Evolutionary conservation across 148 eudicot species (phyloP), one percentile per base, ranked within the genome.

Genomic region (Cornus controversa): DNA sequence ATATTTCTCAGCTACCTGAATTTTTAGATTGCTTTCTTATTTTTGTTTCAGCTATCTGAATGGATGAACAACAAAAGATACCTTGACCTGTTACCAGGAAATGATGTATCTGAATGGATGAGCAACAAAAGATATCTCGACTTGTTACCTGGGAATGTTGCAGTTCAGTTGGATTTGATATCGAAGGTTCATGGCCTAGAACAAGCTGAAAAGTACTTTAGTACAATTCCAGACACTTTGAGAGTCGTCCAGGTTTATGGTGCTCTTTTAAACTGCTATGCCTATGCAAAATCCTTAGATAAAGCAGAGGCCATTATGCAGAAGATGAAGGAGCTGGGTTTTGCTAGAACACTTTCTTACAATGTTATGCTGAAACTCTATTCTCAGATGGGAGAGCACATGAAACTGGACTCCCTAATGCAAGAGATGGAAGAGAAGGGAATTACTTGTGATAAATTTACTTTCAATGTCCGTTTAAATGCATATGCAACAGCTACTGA

Each of bases 301-400:
- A 82, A 82, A 78, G 87, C 91, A 6, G 91, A 88, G 78, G 83
- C 18, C 75, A 73, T 82, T 25, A 77, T 85, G 90, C 83, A 74
- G 78, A 83, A 80, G 36, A 71, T 88, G 84, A 83, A 75, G 23
- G 69, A 79, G 66, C 40, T 79, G 25, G 80, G 79, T 10, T 53
- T 69, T 72, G 67, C 69, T 1, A 42, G 28, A 20, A 57, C 58
- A 25, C 3, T 76, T 40, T 4, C 45, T 40, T 86, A 80, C 69
- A 84, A 84, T 70, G 79, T 82, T 68, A 88, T 88, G 87, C 63
- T 88, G 65, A 80, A 80, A 34, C 79, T 85, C 58, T 88, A 88
- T 64, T 70, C 63, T 31, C 50, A 45, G n/a, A 67, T 78, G 70
- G 81, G 82, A 65, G 69, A 67, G 73, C 67, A 78, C 25, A 87